phyloP scores from a whole-genome alignment of 164 flowering plant genomes.

The Chimonanthus praecox region DNA sequence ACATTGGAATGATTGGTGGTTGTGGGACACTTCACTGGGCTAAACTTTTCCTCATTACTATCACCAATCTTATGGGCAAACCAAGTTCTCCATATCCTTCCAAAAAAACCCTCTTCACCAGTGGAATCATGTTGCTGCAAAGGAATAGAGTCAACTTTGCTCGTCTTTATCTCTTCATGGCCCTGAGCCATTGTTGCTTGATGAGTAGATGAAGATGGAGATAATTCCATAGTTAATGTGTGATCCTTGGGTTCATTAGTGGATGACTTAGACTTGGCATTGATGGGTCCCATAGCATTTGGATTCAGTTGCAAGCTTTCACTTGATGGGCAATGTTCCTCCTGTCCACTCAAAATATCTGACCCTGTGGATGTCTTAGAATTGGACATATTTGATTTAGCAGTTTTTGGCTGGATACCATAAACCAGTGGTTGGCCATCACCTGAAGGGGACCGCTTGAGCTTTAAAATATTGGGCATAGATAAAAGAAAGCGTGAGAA shows the following conservation, averaged over 20 bases:
- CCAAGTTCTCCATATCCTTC: conserved; percentile 36
- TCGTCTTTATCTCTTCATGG: conserved; percentile 3
- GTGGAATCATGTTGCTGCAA: conserved; percentile 17
- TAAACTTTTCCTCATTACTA: conserved; percentile 4
- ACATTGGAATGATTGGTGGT: background rate
- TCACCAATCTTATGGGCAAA: conserved; percentile 20
- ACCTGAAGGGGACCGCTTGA: conserved; percentile 15
- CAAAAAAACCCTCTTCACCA: conserved; percentile 30
- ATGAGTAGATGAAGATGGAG: conserved; percentile 8
- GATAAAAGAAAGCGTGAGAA: conserved; percentile 60
- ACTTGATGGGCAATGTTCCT: background rate
- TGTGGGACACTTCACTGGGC: conserved; percentile 6
- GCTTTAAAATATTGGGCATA: conserved; percentile 47
- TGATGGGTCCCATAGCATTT: background rate
- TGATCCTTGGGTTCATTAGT: conserved; percentile 6
- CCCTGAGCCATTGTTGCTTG: conserved; percentile 8
- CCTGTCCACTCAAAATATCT: conserved; percentile 7
- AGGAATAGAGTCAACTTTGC: conserved; percentile 3
- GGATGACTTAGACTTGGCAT: background rate
- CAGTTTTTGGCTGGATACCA: conserved; percentile 19
- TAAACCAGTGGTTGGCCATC: conserved; percentile 30
- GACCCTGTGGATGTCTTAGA: conserved; percentile 9
- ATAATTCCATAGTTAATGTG: conserved; percentile 11
- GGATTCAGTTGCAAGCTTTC: background rate
- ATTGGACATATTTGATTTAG: conserved; percentile 22